phyloP scores from a whole-genome alignment of 164 flowering plant species.

The Tetracentron sinense region DNA sequence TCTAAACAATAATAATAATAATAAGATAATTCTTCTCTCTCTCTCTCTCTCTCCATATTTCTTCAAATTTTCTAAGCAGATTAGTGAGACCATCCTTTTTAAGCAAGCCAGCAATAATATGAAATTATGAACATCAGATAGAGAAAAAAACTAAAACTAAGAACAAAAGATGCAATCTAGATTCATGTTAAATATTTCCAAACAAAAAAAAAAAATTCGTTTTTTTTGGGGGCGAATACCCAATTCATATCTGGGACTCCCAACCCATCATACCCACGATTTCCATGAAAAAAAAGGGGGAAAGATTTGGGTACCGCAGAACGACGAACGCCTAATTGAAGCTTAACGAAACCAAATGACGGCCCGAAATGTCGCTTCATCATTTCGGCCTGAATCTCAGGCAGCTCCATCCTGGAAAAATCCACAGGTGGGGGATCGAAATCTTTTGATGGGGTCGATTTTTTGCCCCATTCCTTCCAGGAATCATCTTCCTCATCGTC shows the following conservation, averaged over 20 bases:
- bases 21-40: too few relatives aligned
- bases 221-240: too few relatives aligned
- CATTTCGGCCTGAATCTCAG: constrained; percentile 64
- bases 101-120: too few relatives aligned
- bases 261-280: neutral
- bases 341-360: constrained; percentile 78
- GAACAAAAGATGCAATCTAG: too few relatives aligned
- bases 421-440: constrained; percentile 62
- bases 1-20: neutral
- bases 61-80: too few relatives aligned
- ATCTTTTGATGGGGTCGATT: constrained; percentile 24
- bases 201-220: too few relatives aligned
- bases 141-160: neutral
- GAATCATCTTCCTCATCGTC: constrained; percentile 93
- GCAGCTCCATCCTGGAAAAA: constrained; percentile 35
- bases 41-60: too few relatives aligned
- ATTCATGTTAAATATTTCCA: neutral
- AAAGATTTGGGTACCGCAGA: constrained; percentile 35
- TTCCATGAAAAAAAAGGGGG: neutral
- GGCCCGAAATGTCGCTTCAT: constrained; percentile 65
- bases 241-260: too few relatives aligned
- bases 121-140: neutral
- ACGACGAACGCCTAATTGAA: constrained; percentile 58
- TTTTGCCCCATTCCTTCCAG: constrained; percentile 89
- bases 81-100: too few relatives aligned